Base-by-base conservation (phyloP, 192 early-diverging fungal species). In the Chytriomyces sp. region DNA sequence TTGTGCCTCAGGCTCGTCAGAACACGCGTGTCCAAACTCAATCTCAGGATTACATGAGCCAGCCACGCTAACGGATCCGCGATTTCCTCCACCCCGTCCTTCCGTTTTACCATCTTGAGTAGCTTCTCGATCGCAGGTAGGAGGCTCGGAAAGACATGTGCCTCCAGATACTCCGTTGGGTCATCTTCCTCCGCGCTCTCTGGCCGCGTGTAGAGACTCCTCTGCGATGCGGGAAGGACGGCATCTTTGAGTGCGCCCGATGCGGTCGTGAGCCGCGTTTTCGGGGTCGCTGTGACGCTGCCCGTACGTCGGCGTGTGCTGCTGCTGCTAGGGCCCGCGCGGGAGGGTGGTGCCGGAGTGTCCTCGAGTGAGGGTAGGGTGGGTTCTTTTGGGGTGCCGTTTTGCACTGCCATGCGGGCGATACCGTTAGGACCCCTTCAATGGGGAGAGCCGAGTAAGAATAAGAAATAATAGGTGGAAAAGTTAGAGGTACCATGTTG, bases 91-190 rank as follows among this genome's bases (percentile, higher is more conserved):
- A 75, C 67, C 32, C 64, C 76, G 26, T 77, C 76, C 59, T 73
- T 77, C 44, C 58, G 73, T 54, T 74, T 77, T 5, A 73, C 64
- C 3, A 37, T 66, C 31, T 54, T 36, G 3, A 77, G 71, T 54
- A 77, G 52, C 39, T 74, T 73, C 57, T 77, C 76, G 32, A 77
- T 77, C 4, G 64, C 76, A 17, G 63, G 70, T 10, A 77, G 33
- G 5, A 77, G 59, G 5, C 36, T 60, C 3, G 76, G 76, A 52
- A 77, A 77, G 22, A 77, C 64, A 2, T 54, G 52, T 22, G 65
- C 55, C 36, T 77, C 76, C 3, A 77, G 64, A 39, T 77, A 77
- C 7, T 44, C 26, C 28, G 75, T 64, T 3, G 75, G 60, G 12
- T 77, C 75, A 22, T 74, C 61, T 37, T 22, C 32, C 12, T 61